Conservation (phyloP, 2,329 filamentous ascomycete genomes). For the Pseudopithomyces maydicus region DNA sequence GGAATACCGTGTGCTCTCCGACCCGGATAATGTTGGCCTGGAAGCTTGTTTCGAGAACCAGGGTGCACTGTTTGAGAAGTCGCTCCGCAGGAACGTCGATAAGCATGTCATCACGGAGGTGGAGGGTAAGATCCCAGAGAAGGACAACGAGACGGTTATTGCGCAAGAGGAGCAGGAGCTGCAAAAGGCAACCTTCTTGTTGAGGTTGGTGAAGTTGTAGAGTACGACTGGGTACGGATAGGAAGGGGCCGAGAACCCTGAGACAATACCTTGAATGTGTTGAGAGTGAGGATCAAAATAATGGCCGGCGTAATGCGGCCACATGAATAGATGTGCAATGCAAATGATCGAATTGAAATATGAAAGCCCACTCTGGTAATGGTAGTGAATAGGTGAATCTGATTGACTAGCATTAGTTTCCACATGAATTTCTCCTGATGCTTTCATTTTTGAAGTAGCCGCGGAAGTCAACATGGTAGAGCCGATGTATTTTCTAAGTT, state of each 20-base stretch:
- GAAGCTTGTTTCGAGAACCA: conserved; percentile 73
- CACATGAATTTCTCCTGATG: too few relatives aligned
- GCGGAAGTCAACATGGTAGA: too few relatives aligned
- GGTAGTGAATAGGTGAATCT: background rate
- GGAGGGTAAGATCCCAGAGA: conserved; percentile 62
- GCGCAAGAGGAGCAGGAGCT: conserved; percentile 84
- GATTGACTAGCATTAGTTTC: too few relatives aligned
- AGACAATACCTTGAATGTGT: background rate
- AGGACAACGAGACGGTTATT: conserved; percentile 64
- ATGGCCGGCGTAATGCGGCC: background rate
- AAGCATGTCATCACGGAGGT: conserved; percentile 66
- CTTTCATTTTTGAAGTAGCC: too few relatives aligned
- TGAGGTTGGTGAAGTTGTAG: conserved; percentile 75
- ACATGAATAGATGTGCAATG: background rate
- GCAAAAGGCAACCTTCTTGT: conserved; percentile 78
- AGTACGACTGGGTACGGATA: background rate
- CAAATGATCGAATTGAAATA: background rate
- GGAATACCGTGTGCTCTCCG: conserved; percentile 82
- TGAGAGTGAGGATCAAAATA: background rate
- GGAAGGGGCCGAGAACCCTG: too few relatives aligned
- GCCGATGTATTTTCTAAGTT: background rate
- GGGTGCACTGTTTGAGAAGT: conserved; percentile 72
- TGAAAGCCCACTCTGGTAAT: background rate
- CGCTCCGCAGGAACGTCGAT: conserved; percentile 76
- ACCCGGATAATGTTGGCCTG: conserved; percentile 78